Evolutionary conservation across 2,329 filamentous ascomycete species (phyloP).

Genomic region (Fusarium subtropicale): DNA sequence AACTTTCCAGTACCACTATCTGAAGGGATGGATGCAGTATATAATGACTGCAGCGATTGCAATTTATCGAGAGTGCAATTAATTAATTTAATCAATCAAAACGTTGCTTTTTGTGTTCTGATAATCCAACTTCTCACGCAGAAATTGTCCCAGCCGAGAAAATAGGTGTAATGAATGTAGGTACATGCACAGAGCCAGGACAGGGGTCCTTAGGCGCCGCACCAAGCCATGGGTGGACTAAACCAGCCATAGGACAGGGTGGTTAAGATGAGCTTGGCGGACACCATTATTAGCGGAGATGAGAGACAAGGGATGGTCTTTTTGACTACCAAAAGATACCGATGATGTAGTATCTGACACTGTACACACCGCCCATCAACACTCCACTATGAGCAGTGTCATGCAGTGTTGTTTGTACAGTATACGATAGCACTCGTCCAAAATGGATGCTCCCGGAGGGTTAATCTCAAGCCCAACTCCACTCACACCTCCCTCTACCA

Average conservation of each 20-base stretch:
- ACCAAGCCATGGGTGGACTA: slow-evolving; percentile 38
- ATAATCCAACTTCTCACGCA: slow-evolving; percentile 16
- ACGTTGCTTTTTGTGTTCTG: slow-evolving; percentile 16
- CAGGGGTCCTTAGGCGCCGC: slow-evolving; percentile 45
- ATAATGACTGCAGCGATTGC: background rate
- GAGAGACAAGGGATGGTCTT: slow-evolving; percentile 41
- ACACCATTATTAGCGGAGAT: slow-evolving; percentile 50
- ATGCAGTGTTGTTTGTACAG: background rate
- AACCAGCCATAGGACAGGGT: slow-evolving; percentile 41
- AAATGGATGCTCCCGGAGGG: slow-evolving; percentile 47
- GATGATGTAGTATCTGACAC: background rate
- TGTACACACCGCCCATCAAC: background rate
- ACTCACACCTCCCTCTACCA: slow-evolving; percentile 55
- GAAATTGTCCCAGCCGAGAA: slow-evolving; percentile 11
- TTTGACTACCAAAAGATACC: slow-evolving; percentile 30
- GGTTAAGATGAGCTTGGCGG: slow-evolving; percentile 49
- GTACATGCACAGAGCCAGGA: slow-evolving; percentile 20
- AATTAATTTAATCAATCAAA: background rate
- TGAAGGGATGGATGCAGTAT: background rate
- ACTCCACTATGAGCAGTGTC: slow-evolving; percentile 14
- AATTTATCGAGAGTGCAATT: background rate
- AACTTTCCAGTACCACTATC: background rate
- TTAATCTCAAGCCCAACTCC: slow-evolving; percentile 58
- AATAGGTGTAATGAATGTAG: slow-evolving; percentile 25
- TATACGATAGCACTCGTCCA: slow-evolving; percentile 47